These are phyloP conservation scores for Berberis vulgaris DNA, from an alignment of 164 flowering plant genomes.

Conservation along the genomic window DNA sequence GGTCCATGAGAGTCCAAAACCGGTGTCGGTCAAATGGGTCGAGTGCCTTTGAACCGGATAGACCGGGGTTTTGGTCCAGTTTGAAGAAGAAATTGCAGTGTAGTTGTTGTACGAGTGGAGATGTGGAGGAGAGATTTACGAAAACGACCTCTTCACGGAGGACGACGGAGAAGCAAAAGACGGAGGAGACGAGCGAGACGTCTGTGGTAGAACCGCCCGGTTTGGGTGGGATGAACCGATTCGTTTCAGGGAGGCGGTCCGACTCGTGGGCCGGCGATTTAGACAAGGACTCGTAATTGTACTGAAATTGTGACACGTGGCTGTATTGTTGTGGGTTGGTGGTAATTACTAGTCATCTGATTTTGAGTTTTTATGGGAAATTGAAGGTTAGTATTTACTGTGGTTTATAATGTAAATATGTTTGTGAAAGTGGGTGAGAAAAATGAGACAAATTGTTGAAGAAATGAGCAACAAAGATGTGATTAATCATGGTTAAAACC, in stretches of 20 bases:
- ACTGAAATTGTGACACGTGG: no score
- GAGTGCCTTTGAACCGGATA: not conserved
- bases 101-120: not conserved
- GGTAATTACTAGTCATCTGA: not conserved
- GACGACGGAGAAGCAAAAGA: not conserved
- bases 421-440: not conserved
- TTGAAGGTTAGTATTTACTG: no score
- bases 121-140: not conserved
- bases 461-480: no score
- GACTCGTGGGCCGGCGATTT: constrained; percentile 1
- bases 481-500: no score
- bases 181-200: not conserved
- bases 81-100: not conserved
- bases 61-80: not conserved
- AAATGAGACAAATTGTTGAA: not conserved
- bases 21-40: not conserved
- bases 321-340: no score
- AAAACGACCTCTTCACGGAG: not conserved
- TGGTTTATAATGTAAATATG: not conserved
- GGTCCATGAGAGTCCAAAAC: constrained; percentile 38
- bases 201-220: not conserved
- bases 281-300: not conserved
- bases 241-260: not conserved
- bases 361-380: not conserved
- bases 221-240: not conserved